Conservation (phyloP, 352 stramenopile genomes). For the Pythium apleroticum region DNA sequence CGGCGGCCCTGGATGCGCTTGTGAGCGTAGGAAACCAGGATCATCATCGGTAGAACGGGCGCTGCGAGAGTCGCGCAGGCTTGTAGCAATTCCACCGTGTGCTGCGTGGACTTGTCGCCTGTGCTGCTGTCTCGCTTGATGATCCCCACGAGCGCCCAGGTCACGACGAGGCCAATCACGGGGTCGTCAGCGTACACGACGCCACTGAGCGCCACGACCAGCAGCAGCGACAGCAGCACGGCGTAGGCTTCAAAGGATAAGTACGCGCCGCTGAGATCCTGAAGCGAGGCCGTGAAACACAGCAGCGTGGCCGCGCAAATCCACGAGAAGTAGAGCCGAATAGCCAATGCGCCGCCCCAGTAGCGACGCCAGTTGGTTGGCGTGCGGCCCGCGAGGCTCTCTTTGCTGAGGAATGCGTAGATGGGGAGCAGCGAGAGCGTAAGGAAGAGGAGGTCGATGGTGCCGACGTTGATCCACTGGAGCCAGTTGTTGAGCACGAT, state of each 20-base stretch:
- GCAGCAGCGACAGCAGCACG: constrained; percentile 37
- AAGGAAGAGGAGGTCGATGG: constrained; percentile 48
- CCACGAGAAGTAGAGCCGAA: constrained; percentile 66
- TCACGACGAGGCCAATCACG: constrained; percentile 50
- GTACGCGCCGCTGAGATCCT: constrained; percentile 37
- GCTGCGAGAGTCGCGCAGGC: constrained; percentile 35
- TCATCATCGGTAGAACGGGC: constrained; percentile 9
- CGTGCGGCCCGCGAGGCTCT: constrained; percentile 29
- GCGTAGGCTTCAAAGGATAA: constrained; percentile 48
- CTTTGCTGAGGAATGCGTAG: constrained; percentile 55
- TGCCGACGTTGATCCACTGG: constrained; percentile 40
- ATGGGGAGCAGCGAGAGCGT: constrained; percentile 51
- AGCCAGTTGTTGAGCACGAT: constrained; percentile 50
- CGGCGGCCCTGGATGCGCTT: background rate
- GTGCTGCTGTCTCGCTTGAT: constrained; percentile 37
- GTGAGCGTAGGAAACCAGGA: background rate
- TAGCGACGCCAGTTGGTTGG: constrained; percentile 52
- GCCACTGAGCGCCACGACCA: constrained; percentile 42
- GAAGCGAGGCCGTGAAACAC: constrained; percentile 49
- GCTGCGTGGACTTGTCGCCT: constrained; percentile 7
- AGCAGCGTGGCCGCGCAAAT: constrained; percentile 46
- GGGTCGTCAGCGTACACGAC: constrained; percentile 53
- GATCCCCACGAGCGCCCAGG: constrained; percentile 52
- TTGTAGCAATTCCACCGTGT: constrained; percentile 46
- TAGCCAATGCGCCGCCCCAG: constrained; percentile 51